Evolutionary conservation across 257 asterid species (phyloP).

Genomic region (Lantana camara): DNA sequence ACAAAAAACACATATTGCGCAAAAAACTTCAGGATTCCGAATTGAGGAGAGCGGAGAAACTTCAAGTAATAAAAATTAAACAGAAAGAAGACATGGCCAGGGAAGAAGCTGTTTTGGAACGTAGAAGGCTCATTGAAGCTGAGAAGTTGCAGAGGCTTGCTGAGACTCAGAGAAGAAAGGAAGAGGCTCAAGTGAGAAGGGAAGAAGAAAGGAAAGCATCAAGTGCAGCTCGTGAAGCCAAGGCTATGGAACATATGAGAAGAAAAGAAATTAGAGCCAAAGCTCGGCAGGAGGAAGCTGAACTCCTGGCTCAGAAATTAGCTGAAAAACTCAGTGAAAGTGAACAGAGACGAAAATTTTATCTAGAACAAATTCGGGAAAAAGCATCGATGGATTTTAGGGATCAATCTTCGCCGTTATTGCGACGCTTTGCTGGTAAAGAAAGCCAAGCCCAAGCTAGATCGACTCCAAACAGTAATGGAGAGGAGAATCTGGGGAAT

Average conservation of each 20-base stretch:
- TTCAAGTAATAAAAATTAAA: slow-evolving; percentile 76
- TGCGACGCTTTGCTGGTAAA: slow-evolving; percentile 76
- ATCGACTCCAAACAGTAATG: slow-evolving; percentile 46
- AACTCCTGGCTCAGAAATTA: slow-evolving; percentile 92
- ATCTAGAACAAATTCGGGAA: slow-evolving; percentile 96
- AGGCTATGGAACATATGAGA: slow-evolving; percentile 88
- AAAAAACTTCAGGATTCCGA: slow-evolving; percentile 92
- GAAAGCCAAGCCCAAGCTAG: slow-evolving; percentile 73
- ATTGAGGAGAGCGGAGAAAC: slow-evolving; percentile 95
- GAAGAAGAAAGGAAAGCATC: slow-evolving; percentile 99
- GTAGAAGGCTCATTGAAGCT: slow-evolving; percentile 88
- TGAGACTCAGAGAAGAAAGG: slow-evolving; percentile 90
- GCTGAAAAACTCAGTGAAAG: slow-evolving; percentile 96
- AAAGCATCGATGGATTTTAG: slow-evolving; percentile 98
- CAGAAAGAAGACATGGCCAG: slow-evolving; percentile 97
- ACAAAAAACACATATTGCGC: slow-evolving; percentile 86
- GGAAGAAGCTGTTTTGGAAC: slow-evolving; percentile 99
- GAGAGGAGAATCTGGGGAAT: slow-evolving; percentile 63
- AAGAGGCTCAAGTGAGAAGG: slow-evolving; percentile 96
- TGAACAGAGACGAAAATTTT: slow-evolving; percentile 88
- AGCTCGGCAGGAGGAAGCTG: slow-evolving; percentile 98
- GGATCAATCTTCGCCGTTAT: slow-evolving; percentile 95
- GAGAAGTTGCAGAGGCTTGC: slow-evolving; percentile 97
- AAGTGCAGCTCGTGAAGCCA: slow-evolving; percentile 98
- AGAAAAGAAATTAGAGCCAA: slow-evolving; percentile 91